Evolutionary conservation across 2,329 filamentous ascomycete species (phyloP).

Genomic region (Trichoderma sp.): DNA sequence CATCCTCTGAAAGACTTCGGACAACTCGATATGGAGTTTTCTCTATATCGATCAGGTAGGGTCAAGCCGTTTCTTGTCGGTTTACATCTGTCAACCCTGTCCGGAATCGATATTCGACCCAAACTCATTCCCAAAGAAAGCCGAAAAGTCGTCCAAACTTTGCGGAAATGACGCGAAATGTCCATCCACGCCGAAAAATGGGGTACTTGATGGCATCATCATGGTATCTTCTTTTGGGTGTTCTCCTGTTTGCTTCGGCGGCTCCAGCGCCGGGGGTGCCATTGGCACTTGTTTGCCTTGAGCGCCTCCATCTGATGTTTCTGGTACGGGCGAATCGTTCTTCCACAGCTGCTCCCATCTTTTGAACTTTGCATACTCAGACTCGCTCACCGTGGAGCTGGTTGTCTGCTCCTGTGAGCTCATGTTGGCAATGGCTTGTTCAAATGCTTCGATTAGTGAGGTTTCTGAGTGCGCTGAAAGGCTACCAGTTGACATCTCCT

Average conservation of each 20-base stretch:
- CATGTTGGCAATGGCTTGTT: conserved; percentile 45
- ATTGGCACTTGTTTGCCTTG: conserved; percentile 17
- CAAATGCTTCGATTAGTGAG: conserved; percentile 51
- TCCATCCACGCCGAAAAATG: conserved; percentile 37
- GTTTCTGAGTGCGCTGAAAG: conserved; percentile 52
- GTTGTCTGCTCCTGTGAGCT: conserved; percentile 39
- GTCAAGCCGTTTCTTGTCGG: background rate
- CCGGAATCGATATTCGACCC: conserved; percentile 29
- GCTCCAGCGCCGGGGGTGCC: conserved; percentile 6
- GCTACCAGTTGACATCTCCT: conserved; percentile 51
- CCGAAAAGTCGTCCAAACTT: conserved; percentile 38
- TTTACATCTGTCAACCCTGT: background rate
- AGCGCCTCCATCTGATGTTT: conserved; percentile 25
- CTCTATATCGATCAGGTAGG: background rate
- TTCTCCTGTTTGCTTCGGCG: conserved; percentile 20
- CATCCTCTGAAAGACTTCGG: background rate
- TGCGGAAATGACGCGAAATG: conserved; percentile 39
- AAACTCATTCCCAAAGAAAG: conserved; percentile 32
- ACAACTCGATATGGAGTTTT: background rate
- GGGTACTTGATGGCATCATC: conserved; percentile 30
- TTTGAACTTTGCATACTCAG: conserved; percentile 50
- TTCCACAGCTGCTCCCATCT: conserved; percentile 50
- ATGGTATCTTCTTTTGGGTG: conserved; percentile 24
- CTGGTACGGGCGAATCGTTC: conserved; percentile 34
- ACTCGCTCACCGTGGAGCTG: conserved; percentile 37